phyloP scores from a whole-genome alignment of 257 asterid species.

The Solanum clarkiae region DNA sequence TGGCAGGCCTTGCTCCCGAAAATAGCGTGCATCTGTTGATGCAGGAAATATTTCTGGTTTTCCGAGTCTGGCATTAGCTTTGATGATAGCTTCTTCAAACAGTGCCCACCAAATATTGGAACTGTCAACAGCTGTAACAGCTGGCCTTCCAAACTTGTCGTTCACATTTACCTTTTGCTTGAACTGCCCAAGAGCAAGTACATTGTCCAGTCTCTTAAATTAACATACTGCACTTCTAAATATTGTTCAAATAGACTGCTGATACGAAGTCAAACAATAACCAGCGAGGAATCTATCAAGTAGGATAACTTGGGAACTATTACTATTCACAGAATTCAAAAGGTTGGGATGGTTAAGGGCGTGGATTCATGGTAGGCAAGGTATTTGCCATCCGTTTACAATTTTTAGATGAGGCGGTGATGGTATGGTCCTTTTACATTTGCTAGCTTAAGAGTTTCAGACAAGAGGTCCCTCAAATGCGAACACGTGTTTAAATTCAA shows the following conservation, averaged over 20 bases:
- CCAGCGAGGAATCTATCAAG: neutral
- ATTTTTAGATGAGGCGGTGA: neutral
- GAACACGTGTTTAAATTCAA: neutral
- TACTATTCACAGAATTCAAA: neutral
- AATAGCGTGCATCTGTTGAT: conserved; percentile 83
- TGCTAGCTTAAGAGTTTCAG: neutral
- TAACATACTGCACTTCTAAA: neutral
- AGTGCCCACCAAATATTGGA: conserved; percentile 94
- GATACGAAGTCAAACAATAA: neutral
- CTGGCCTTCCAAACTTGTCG: conserved; percentile 60
- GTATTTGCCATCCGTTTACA: neutral
- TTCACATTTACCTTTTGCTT: conserved; percentile 35
- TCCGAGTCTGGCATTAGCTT: conserved; percentile 54
- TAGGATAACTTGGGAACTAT: neutral
- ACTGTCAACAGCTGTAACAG: conserved; percentile 48
- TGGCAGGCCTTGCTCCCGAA: conserved; percentile 63
- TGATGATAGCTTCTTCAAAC: conserved; percentile 50
- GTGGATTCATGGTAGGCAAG: neutral
- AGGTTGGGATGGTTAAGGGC: neutral
- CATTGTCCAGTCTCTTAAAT: neutral
- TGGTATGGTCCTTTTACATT: neutral
- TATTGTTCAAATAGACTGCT: neutral
- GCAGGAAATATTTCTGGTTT: conserved; percentile 93
- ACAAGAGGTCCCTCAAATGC: neutral
- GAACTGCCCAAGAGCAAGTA: conserved; percentile 44